Evolutionary conservation across 2,329 filamentous ascomycete genomes (phyloP), one percentile per base, ranked within the genome.

Genomic region (Incumbomyces delicatus): DNA sequence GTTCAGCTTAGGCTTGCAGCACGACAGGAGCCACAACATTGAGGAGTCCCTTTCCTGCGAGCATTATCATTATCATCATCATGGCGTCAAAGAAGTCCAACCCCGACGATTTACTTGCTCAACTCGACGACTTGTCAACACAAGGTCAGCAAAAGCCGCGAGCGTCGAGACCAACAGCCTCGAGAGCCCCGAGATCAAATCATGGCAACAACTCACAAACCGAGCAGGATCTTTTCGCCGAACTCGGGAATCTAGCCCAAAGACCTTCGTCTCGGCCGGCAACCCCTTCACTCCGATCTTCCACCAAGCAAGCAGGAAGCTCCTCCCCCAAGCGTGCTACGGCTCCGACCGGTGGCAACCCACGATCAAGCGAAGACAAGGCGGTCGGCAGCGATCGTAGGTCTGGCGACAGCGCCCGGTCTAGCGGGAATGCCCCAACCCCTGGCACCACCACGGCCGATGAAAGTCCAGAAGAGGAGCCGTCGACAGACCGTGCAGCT

Each of bases 171-270:
- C 49, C 55, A n/a, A 48, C 52, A 11, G 51, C 58, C 13, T 41
- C 52, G 29, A 53, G 47, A 14, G 48, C 51, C 13, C 45, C 54
- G 29, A 54, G 49, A 31, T 49, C 52, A 33, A 46, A 57, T n/a
- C 36, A 54, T 17, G 43, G 49, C 16, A 52, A 56, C 37, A 48
- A 54, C 10, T 54, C 48, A 53, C 60, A 64, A 50, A 58, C 60
- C 13, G 75, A 82, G 58, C 76, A 86, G 57, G 88, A 95, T 62
- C 80, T 90, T 48, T 76, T 96, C 33, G 88, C 88, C 52, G 89
- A 95, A 58, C 78, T 96, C 51, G 87, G 94, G 63, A 81, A 82
- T 57, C 78, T 94, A 36, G 86, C 80, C 58, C 80, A 85, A 63
- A 73, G 82, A 60, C 76, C 85, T 29, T 60, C 71, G 51, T 81